Evolutionary conservation across 768 basidiomycete genomes (phyloP).

Genomic region (Cytidiella melzeri): DNA sequence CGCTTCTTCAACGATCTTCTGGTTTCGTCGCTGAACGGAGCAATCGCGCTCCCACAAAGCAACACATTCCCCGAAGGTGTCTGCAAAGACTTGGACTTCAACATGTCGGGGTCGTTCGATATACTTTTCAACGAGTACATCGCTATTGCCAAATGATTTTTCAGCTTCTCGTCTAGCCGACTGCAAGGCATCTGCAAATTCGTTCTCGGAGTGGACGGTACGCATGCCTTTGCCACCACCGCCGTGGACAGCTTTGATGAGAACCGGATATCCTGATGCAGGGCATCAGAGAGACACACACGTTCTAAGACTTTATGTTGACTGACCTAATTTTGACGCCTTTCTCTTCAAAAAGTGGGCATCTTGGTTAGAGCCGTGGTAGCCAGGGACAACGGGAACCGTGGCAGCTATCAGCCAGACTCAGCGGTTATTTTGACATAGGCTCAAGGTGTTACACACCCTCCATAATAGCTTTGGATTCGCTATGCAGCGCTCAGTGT

Average conservation of each 20-base stretch:
- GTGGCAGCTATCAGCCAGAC: constrained; percentile 54
- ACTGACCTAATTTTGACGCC: constrained; percentile 62
- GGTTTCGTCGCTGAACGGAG: constrained; percentile 86
- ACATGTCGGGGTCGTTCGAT: constrained; percentile 84
- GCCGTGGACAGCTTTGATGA: constrained; percentile 96
- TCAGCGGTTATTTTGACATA: neutral
- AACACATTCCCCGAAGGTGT: constrained; percentile 71
- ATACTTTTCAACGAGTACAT: constrained; percentile 86
- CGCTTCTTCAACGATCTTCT: constrained; percentile 95
- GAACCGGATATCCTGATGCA: constrained; percentile 69
- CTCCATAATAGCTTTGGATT: constrained; percentile 94
- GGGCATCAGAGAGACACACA: neutral
- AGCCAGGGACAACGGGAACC: constrained; percentile 92
- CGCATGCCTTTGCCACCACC: constrained; percentile 98
- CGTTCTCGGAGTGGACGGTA: constrained; percentile 56
- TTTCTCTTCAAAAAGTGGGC: constrained; percentile 60
- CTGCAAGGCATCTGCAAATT: constrained; percentile 73
- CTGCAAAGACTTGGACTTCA: constrained; percentile 94
- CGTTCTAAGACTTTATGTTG: neutral
- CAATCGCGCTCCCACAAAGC: constrained; percentile 96
- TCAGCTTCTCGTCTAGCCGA: constrained; percentile 87
- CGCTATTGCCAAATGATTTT: constrained; percentile 84
- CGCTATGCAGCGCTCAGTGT: constrained; percentile 36
- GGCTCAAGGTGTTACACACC: constrained; percentile 34
- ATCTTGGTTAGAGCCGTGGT: constrained; percentile 82